Evolutionary conservation across 257 asterid species (phyloP), one percentile per base, ranked within the genome.

Genomic region (Ocimum tenuiflorum): DNA sequence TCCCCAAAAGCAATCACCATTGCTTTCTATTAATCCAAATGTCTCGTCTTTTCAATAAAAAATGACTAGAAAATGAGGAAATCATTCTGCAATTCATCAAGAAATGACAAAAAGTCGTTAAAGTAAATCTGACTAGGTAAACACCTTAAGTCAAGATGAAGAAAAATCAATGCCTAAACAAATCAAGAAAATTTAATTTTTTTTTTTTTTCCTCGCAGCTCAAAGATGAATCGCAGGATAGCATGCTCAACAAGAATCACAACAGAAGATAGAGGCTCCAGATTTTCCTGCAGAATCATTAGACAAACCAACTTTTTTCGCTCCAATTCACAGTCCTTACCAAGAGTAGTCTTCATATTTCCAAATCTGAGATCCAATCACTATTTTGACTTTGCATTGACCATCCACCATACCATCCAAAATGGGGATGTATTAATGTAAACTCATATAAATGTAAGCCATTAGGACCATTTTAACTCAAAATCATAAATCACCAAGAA

Each of bases 321-420:
- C 38, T 13, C 6, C 60, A 36, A 56, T 69, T 65, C 63, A 23
- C 14, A 58, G 52, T 72, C 27, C 17, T 65, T 57, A 62, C 19
- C 39, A 56, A 27, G 39, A 39, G 19, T 60, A 69, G 33, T 39
- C 59, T 35, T 23, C 31, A 17, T 24, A 74, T 65, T 60, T 18
- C 55, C 56, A 63, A 55, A 72, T 62, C 71, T 45, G 61, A 62
- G 69, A 55, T 57, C 54, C 17, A 64, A 50, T 17, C 66, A 68
- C 48, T 51, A 72, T 14, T 49, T 65, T 56, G 45, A 72, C 67
- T 69, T 36, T 27, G 24, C 75, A 69, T 56, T 78, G 69, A 63
- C 75, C 29, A 75, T 29, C 72, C 68, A 55, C 51, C 36, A 67
- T 57, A 39, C 19, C 39, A 64, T 17, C 67, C 41, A 19, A 8